Evolutionary conservation across 495 filamentous ascomycete species (phyloP).

Genomic region (Hypomontagnella monticulosa): DNA sequence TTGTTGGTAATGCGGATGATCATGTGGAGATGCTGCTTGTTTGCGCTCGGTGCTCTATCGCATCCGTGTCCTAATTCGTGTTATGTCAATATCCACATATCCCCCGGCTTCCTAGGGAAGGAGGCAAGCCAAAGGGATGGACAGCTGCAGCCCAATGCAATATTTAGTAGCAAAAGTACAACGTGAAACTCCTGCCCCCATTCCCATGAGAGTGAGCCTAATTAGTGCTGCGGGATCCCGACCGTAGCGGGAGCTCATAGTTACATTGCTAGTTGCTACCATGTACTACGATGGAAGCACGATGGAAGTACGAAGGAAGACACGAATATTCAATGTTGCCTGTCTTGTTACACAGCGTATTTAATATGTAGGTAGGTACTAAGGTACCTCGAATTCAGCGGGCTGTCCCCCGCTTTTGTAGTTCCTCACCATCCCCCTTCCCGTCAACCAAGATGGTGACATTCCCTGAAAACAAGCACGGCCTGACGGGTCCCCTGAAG

Average conservation of each 20-base stretch:
- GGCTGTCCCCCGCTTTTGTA: too few relatives aligned
- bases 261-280: slow-evolving; percentile 4
- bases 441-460: not conserved
- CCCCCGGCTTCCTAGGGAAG: too few relatives aligned
- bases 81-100: too few relatives aligned
- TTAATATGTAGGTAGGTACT: too few relatives aligned
- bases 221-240: not conserved
- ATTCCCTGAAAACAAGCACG: too few relatives aligned
- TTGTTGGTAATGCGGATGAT: not conserved
- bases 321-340: slow-evolving; percentile 1
- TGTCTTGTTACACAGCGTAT: too few relatives aligned
- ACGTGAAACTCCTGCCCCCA: not conserved
- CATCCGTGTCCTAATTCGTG: too few relatives aligned
- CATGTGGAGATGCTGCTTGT: not conserved
- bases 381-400: too few relatives aligned
- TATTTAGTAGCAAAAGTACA: not conserved
- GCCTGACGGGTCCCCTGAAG: too few relatives aligned
- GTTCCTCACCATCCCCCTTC: not conserved
- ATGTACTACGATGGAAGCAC: slow-evolving; percentile 15
- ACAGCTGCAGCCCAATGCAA: too few relatives aligned
- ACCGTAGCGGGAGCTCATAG: not conserved
- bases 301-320: slow-evolving; percentile 23
- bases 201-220: not conserved
- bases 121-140: too few relatives aligned
- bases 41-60: not conserved